Evolutionary conservation across 345 rosid genomes (phyloP), one percentile per base, ranked within the genome.

Genomic region (Abelmoschus esculentus): DNA sequence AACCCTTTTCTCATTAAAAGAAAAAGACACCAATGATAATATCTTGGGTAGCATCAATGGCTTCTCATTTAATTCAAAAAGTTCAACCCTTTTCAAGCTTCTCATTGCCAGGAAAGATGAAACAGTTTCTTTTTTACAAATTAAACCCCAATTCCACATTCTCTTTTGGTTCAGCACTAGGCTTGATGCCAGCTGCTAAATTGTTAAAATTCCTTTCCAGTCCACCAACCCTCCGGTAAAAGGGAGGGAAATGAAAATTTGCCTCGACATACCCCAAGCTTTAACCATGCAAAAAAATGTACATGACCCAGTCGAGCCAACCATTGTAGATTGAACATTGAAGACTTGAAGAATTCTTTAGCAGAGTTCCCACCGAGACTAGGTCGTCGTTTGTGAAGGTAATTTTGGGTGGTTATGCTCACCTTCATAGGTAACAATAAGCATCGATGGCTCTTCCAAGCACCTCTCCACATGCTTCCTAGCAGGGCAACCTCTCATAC

Each of bases 391-490:
- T 53, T 53, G 57, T 1, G 28, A 53, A 1, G 28, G 26, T 18
- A 53, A 53, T 28, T 18, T 53, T 53, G 28, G 57, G 28, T 53
- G 57, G 26, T 53, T 53, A 53, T 53, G 57, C 22, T 53, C 26
- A 53, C 26, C 93, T 84, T 93, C 99, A 32, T 91, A 93, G 28
- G 99, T 53, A 53, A 53, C 26, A 1, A 18, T 53, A 53, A 53
- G 26, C 26, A 53, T 53, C 11, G 57, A 17, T 1, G 57, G 11
- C 57, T 53, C 57, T 53, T 53, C 57, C 57, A 53, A 53, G 57
- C 57, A 53, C 57, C 57, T 53, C 57, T 53, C 57, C 3, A 53
- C 57, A 4, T 53, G 57, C 57, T 53, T 53, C 12, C 57, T 53
- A 0, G 57, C 26, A 53, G 57, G 57, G 26, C 22, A 53, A 53